Evolutionary conservation across 106 monocot species (phyloP), one percentile per base, ranked within the genome.

Genomic region (Alisma plantagoaquatica): DNA sequence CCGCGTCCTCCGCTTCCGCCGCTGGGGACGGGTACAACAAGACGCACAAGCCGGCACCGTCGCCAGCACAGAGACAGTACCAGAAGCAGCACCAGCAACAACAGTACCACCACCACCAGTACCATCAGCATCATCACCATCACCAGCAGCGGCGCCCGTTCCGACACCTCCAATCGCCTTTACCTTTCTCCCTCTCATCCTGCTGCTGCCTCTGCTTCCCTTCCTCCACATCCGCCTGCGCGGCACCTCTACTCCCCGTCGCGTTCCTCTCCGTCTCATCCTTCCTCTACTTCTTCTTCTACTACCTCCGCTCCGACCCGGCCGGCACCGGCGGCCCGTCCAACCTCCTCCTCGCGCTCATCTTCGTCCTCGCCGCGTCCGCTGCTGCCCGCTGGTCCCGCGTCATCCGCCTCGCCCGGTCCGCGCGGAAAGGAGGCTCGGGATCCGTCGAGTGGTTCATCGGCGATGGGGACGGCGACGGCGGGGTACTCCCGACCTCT

Each of bases 401-500:
- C 7, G 49, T 50, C 6, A 20, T 50, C 16, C n/a, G 33, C 14
- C 45, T 15, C 33, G 27, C 61, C 38, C 20, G 9, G 19, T 24
- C 43, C 59, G 53, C 11, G 43, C 46, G 29, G 11, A 20, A 10
- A 27, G 41, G 10, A 35, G 32, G 27, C 14, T 19, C 12, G n/a
- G 56, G 43, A 1, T 54, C 72, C n/a, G 78, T 79, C 12, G 57
- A 73, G 41, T 79, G 78, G 78, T 79, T 73, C 65, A 79, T 79
- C 32, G 78, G 78, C 22, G 73, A 73, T 23, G 32, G 29, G 21
- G 49, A 12, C n/a, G n/a, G n/a, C n/a, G n/a, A n/a, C n/a, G n/a
- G n/a, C n/a, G n/a, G n/a, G n/a, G n/a, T n/a, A n/a, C n/a, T n/a
- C n/a, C n/a, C n/a, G n/a, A n/a, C n/a, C n/a, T n/a, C n/a, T n/a